Base-by-base conservation (phyloP, 805 yeast genomes). In the Diddensiella caesifluorescens region DNA sequence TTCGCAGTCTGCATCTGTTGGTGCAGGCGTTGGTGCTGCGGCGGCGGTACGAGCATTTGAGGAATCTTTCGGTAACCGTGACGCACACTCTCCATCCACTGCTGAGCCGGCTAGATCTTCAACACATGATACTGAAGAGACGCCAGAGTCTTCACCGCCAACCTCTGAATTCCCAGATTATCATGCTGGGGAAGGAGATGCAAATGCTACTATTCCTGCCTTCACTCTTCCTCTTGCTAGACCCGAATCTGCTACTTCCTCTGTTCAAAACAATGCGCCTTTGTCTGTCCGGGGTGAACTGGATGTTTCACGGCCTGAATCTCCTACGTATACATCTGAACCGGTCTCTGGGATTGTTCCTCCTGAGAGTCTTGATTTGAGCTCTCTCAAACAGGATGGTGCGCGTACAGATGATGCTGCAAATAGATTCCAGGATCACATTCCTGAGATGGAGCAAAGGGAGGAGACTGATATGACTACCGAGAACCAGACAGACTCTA, bases 181-280 rank as follows among this genome's bases (percentile, higher is more conserved):
- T 35, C 46, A 44, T 23, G 45, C 35, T 6, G n/a, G n/a, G n/a
- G 42, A 31, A 6, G 20, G 44, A 12, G 41, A 44, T 16, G 26
- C 41, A 3, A 39, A 45, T 12, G 39, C 48, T 29, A 44, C 32
- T n/a, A 46, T 45, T 27, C 57, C 57, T 2, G 27, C 53, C 2
- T 56, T 67, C 69, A 77, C 71, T 44, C 63, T 69, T 31, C 71
- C 71, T 38, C 51, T 75, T 57, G 65, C 63, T 27, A 69, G 92
- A 53, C 84, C 94, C 2, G 83, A 80, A 45, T 84, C 95, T 0
- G 75, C 83, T 29, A 84, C 96, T 0, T 87, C 96, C 0, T 84
- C 95, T 33, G 94, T 88, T 25, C 90, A 83, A 54, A 89, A 89
- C 64, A 88, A 90, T 60, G 87, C 97, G 2, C 89, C 97, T 0